Conservation (phyloP, 768 basidiomycete genomes). For the Psilocybe azurescens region DNA sequence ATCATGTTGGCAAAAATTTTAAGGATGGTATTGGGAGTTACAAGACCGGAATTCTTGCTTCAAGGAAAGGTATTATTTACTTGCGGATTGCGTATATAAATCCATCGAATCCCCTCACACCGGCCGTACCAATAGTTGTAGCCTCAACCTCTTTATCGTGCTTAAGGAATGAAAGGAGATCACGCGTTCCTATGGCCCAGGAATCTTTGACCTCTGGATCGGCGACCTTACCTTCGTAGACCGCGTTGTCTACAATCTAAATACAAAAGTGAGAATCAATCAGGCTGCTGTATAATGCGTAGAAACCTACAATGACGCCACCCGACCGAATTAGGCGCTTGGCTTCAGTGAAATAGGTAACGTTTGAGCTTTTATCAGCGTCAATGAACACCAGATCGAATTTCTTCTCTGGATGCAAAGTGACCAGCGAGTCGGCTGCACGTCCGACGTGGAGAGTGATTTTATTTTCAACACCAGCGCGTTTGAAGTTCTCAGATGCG, state of each 20-base stretch:
- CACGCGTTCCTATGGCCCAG: constrained; percentile 50
- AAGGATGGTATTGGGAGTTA: no score
- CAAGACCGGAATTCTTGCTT: no score
- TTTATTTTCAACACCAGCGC: constrained; percentile 54
- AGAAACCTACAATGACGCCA: constrained; percentile 58
- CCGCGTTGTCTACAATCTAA: constrained; percentile 68
- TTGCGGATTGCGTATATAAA: constrained; percentile 52
- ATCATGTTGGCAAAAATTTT: no score
- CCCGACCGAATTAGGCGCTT: constrained; percentile 63
- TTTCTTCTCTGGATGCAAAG: constrained; percentile 47
- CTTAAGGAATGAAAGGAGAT: constrained; percentile 49
- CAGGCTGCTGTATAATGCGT: not conserved
- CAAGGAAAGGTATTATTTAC: constrained; percentile 15
- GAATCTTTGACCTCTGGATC: constrained; percentile 39
- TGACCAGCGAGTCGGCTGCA: constrained; percentile 52
- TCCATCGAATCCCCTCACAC: constrained; percentile 60
- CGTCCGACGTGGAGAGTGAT: constrained; percentile 55
- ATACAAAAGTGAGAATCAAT: not conserved
- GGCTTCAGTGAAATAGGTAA: constrained; percentile 59
- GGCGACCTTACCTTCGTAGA: constrained; percentile 51
- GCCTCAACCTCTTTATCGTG: constrained; percentile 57
- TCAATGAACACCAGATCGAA: constrained; percentile 80
- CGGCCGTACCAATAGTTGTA: constrained; percentile 54
- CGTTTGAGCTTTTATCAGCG: constrained; percentile 63
- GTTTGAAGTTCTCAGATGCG: constrained; percentile 57